Evolutionary conservation across 2,329 filamentous ascomycete genomes (phyloP), one percentile per base, ranked within the genome.

Genomic region (Waltergamsia citrina): DNA sequence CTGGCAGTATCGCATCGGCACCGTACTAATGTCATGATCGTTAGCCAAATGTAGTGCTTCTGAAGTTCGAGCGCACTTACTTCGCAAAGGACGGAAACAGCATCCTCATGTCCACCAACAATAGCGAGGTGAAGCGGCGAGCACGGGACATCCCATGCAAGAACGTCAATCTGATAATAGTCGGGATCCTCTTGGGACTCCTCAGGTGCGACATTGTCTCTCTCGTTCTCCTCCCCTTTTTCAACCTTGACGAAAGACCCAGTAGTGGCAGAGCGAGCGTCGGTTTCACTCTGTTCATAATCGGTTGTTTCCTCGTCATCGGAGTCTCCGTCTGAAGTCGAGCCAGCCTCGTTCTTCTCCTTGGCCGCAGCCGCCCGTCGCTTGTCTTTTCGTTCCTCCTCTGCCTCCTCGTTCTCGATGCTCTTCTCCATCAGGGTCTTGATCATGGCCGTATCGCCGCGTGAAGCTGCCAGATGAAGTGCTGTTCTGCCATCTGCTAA

Each of bases 81-180:
- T 29, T 77, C 65, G 34, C 83, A 81, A 6, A 94, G 69, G 17
- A 75, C 54, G 37, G 78, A 73, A 11, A 90, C 82, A 9, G 78
- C 71, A 4, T 81, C 69, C 18, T 71, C 62, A 43, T 90, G 78
- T 0, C 84, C 85, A 39, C 75, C 73, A 2, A 84, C 53, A 39
- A 93, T 86, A 7, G 86, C 86, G 19, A 87, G 67, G 52, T 94
- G 86, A 5, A 93, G 65, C 2, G 86, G 76, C 10, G 81, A 82
- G 37, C 77, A 74, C 5, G 78, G 75, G 5, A 68, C 71, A 45
- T 93, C 85, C 86, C 86, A 94, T 2, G 84, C 75, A n/a, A 83
- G 51, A 2, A 81, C 71, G 43, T 93, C 79, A 39, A 88, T 69
- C 43, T 92, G 77, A 52, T 83, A 90, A 34, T 88, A 71, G 53